Base-by-base conservation (phyloP, 495 filamentous ascomycete genomes). In the Penicillium atrosanguineum region DNA sequence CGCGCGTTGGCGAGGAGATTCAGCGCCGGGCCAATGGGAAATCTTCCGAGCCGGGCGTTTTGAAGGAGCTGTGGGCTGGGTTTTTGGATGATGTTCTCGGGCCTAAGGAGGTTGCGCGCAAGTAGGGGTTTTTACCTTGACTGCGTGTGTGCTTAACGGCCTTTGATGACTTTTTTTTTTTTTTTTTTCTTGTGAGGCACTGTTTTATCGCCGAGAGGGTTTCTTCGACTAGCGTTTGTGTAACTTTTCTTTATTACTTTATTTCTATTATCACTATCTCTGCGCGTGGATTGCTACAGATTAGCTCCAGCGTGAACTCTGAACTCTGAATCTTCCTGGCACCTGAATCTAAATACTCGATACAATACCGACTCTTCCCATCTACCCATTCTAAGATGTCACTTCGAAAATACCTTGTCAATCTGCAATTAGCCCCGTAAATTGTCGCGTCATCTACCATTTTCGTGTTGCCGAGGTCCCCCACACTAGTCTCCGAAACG, bases 41-140 rank as follows among this genome's bases (percentile, higher is more conserved):
- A 6, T 25, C 45, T 11, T 55, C 54, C 3, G 64, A 75, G 48
- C 57, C 68, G 18, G 75, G 81, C 20, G 57, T 79, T 45, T 63
- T 79, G 1, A 57, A 57, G 36, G 69, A 82, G 65, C 47, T 87
- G 1, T 83, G 79, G 77, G 51, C 64, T 56, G 81, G 81, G 1
- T 71, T 87, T 21, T 46, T 85, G 51, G 83, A 87, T 50, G 83
- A 87, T 69, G 54, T 86, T 19, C 64, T 85, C 46, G 80, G 80
- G 25, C 69, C 70, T 15, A 73, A 70, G 54, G 53, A 68, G 61
- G 18, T 44, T 7, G 43, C 41, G 48, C 58, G 61, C 19, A 65
- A 72, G 44, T 70, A 62, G 48, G 29, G 38, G 18, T 20, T 26
- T 23, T 20, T 34, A 44, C 41, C n/a, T 26, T 51, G 16, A 21